Evolutionary conservation across 805 yeast species (phyloP).

Genomic region (Ogataea populi-albae): DNA sequence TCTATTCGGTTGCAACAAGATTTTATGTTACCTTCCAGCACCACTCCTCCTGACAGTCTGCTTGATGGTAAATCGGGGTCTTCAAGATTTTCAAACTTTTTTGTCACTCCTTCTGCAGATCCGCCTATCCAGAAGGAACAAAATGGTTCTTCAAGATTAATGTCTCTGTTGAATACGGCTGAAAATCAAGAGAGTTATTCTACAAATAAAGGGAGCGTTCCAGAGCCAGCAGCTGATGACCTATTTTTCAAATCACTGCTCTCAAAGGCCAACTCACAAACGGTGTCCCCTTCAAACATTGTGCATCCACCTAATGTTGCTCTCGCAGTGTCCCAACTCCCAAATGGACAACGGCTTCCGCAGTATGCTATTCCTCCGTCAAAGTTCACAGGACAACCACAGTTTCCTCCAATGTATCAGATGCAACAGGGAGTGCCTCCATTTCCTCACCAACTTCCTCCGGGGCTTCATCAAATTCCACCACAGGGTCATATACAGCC

Average conservation of each 20-base stretch:
- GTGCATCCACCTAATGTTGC: too few relatives aligned
- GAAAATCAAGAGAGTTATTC: not conserved
- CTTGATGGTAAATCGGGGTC: conserved; percentile 18
- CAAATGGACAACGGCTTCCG: too few relatives aligned
- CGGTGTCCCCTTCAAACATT: too few relatives aligned
- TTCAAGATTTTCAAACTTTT: conserved; percentile 38
- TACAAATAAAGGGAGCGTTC: not conserved
- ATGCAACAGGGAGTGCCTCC: too few relatives aligned
- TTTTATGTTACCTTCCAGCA: conserved; percentile 16
- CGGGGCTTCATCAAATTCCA: too few relatives aligned
- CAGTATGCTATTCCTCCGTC: too few relatives aligned
- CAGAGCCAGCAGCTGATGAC: conserved; percentile 27
- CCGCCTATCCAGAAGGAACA: conserved; percentile 3
- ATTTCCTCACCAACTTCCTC: too few relatives aligned
- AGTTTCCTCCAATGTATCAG: too few relatives aligned
- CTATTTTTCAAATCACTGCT: conserved; percentile 47
- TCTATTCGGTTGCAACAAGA: conserved; percentile 28
- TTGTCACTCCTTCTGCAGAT: conserved; percentile 6
- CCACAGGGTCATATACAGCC: too few relatives aligned
- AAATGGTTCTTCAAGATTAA: conserved; percentile 10
- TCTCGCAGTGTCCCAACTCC: too few relatives aligned
- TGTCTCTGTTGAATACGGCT: conserved; percentile 13
- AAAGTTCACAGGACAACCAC: too few relatives aligned
- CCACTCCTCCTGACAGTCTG: conserved; percentile 7
- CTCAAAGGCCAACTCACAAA: too few relatives aligned